These are phyloP conservation scores for Raffaelea ambrosiae DNA, from an alignment of 2,329 filamentous ascomycete species.

Conservation along the genomic window DNA sequence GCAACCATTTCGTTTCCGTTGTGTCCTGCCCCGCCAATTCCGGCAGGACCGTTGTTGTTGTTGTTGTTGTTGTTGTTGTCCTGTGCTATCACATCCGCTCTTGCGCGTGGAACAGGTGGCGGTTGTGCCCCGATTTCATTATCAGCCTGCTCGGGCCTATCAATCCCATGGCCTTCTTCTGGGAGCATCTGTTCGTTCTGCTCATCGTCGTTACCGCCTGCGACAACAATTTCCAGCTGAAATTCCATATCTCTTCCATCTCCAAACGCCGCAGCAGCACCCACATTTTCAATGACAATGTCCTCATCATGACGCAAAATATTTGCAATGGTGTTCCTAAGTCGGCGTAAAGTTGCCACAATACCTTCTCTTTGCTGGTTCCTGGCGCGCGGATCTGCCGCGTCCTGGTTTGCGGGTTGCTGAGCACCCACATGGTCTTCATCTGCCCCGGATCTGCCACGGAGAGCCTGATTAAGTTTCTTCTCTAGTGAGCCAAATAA, in stretches of 20 bases:
- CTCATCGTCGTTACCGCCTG: constrained; percentile 10
- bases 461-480: constrained; percentile 37
- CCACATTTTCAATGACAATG: constrained; percentile 4
- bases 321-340: constrained; percentile 16
- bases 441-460: constrained; percentile 17
- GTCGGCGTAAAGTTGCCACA: constrained; percentile 11
- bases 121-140: too few relatives aligned
- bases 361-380: constrained; percentile 10
- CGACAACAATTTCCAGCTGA: constrained; percentile 11
- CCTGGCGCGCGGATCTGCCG: too few relatives aligned
- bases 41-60: constrained; percentile 4
- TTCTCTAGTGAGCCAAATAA: constrained; percentile 38
- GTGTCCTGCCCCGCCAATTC: too few relatives aligned
- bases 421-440: background rate
- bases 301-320: constrained; percentile 9
- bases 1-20: too few relatives aligned
- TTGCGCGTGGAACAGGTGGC: too few relatives aligned
- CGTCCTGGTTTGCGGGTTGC: constrained; percentile 1
- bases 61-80: background rate
- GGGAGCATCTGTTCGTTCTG: constrained; percentile 5
- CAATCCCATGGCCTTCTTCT: constrained; percentile 14
- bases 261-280: background rate
- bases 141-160: too few relatives aligned
- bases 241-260: constrained; percentile 4
- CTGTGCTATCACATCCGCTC: too few relatives aligned